Evolutionary conservation across 139 green algal species (phyloP).

Genomic region (Tetradesmus lagerheimii): DNA sequence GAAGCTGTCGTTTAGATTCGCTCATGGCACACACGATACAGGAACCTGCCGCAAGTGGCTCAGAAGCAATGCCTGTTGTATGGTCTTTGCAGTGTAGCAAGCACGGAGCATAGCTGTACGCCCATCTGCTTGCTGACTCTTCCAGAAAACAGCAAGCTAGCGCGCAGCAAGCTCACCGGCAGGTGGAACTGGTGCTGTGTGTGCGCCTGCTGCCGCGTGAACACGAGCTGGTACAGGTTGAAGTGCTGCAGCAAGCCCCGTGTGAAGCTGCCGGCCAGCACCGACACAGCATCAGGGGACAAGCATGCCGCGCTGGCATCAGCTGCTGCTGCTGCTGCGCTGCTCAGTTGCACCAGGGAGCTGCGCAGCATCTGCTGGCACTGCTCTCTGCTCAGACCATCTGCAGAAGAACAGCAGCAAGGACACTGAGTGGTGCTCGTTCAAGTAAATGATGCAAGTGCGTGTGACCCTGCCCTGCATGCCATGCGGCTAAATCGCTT

Average conservation of each 20-base stretch:
- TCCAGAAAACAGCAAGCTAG: too few relatives aligned
- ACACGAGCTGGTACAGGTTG: background rate
- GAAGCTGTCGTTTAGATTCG: too few relatives aligned
- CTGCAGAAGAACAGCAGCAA: background rate
- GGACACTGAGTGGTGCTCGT: background rate
- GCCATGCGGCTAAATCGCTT: background rate
- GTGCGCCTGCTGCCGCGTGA: constrained; percentile 18
- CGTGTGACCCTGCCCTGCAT: background rate
- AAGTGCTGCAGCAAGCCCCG: constrained; percentile 42
- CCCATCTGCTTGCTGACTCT: too few relatives aligned
- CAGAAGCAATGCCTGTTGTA: too few relatives aligned
- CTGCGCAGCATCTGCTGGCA: constrained; percentile 7
- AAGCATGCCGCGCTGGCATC: background rate
- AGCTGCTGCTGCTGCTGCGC: background rate
- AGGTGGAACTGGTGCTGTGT: constrained; percentile 13
- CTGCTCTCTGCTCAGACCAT: background rate
- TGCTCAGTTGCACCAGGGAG: constrained; percentile 30
- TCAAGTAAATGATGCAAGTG: too few relatives aligned
- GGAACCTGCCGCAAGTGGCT: background rate
- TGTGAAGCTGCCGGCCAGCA: background rate
- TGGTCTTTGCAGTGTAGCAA: background rate
- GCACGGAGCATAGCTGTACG: too few relatives aligned
- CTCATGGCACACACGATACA: background rate
- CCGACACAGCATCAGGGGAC: background rate
- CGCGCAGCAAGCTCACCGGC: constrained; percentile 16